Evolutionary conservation across 257 asterid species (phyloP).

Genomic region (Scutellaria galericulata): DNA sequence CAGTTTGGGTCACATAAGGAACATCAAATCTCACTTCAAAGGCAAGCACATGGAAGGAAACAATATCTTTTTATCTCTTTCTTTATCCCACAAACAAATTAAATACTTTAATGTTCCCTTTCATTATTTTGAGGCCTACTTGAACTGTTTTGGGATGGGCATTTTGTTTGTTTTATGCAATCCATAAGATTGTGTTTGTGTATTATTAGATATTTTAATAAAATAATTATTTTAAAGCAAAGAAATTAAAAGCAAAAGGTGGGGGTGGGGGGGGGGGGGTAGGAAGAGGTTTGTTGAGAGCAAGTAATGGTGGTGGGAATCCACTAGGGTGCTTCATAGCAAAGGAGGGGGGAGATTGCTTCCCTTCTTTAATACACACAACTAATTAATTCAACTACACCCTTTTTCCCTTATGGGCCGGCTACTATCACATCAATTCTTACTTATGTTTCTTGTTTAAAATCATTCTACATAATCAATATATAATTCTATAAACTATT

Average conservation of each 20-base stretch:
- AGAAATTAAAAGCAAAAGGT: background rate
- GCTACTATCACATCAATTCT: no score
- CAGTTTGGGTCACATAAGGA: slow-evolving; percentile 36
- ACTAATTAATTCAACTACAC: no score
- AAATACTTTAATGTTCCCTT: slow-evolving; percentile 32
- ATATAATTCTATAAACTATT: no score
- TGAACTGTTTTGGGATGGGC: slow-evolving; percentile 36
- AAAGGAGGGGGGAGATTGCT: background rate
- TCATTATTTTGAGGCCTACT: slow-evolving; percentile 34
- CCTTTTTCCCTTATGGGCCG: no score
- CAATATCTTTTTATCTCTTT: slow-evolving; percentile 33
- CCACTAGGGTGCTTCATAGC: slow-evolving; percentile 25
- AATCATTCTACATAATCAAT: no score
- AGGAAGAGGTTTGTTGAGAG: slow-evolving; percentile 9
- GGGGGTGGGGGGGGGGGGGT: slow-evolving; percentile 8
- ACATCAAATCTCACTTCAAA: slow-evolving; percentile 43
- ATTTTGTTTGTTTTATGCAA: slow-evolving; percentile 38
- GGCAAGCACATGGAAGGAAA: slow-evolving; percentile 33
- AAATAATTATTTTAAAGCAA: background rate
- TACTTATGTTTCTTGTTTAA: no score
- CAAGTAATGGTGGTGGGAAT: slow-evolving; percentile 27
- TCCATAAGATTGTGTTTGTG: slow-evolving; percentile 28
- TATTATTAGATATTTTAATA: slow-evolving; percentile 11
- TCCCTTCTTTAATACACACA: slow-evolving; percentile 5
- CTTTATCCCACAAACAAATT: slow-evolving; percentile 22